Base-by-base conservation (phyloP, 768 basidiomycete genomes). In the Phaeolepiota aurea region DNA sequence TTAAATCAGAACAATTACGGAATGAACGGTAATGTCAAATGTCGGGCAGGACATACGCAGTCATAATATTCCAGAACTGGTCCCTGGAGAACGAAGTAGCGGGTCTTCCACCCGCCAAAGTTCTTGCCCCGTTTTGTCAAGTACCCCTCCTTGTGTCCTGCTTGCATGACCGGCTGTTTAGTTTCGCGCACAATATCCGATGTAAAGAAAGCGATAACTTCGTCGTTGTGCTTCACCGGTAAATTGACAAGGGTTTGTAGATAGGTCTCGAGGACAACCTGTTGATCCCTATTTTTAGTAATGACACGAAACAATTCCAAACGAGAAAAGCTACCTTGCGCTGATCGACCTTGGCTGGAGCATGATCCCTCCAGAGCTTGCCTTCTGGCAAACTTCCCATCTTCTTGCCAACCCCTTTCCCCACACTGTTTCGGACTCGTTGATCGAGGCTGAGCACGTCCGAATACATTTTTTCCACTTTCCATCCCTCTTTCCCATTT, bases 71-170 rank as follows among this genome's bases (percentile, higher is more conserved):
- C 89, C 38, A 98, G 70, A 1, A 85, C 75, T 2, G 89, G 82
- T 0, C 93, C 91, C 59, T 89, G 84, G 18, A 97, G 69, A 5
- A 97, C 90, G 53, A 98, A 98, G 61, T 82, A 99, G 32, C 96
- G 74, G 18, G 90, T 90, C 56, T 94, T 93, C 94, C 90, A 93
- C 2, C 94, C 92, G 33, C 96, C 96, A 62, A 98, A 97, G 54
- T 90, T 96, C 68, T 97, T 91, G 15, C 93, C 93, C 43, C 91
- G 75, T 64, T 97, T 97, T 14, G 94, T 97, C 23, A 96, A 66
- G 57, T 94, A 94, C 12, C 93, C 94, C 59, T 94, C 89, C 61
- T 94, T 96, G 64, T 92, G 80, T 19, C 87, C 87, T 1, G 72
- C 72, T 54, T 86, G 83, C 66, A 77, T 76, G 14, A 86, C 86